phyloP scores from a whole-genome alignment of 2,329 filamentous ascomycete species.

The Cadophora sp. region DNA sequence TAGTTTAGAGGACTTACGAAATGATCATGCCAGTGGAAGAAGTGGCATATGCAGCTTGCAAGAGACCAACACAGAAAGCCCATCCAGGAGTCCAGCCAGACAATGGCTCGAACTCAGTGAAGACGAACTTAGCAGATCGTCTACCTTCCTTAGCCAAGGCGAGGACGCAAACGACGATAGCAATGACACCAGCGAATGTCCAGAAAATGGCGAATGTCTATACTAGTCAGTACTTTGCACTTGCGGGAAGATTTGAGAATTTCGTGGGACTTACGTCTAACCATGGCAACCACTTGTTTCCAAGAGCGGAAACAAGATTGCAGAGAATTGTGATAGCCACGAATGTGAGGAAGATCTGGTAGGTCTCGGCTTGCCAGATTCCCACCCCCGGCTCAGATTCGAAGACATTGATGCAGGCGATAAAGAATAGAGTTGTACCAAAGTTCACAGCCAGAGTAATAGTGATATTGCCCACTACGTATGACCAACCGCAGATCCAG shows the following conservation, averaged over 20 bases:
- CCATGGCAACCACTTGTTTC: slow-evolving; percentile 59
- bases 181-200: slow-evolving; percentile 75
- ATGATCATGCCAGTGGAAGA: slow-evolving; percentile 83
- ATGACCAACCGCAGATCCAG: slow-evolving; percentile 77
- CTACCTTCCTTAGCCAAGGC: slow-evolving; percentile 70
- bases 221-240: neutral
- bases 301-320: slow-evolving; percentile 58
- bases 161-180: slow-evolving; percentile 67
- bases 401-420: slow-evolving; percentile 63
- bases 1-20: slow-evolving; percentile 59
- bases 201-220: slow-evolving; percentile 76
- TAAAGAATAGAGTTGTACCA: slow-evolving; percentile 49
- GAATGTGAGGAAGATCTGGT: slow-evolving; percentile 57
- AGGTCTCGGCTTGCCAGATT: slow-evolving; percentile 52
- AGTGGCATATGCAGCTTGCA: slow-evolving; percentile 76
- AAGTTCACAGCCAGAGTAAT: slow-evolving; percentile 81
- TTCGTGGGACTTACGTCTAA: slow-evolving; percentile 66
- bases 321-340: slow-evolving; percentile 55
- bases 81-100: slow-evolving; percentile 76
- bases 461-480: slow-evolving; percentile 78
- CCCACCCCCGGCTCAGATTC: slow-evolving; percentile 53
- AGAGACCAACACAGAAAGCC: slow-evolving; percentile 75
- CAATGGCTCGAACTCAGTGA: slow-evolving; percentile 70
- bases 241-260: neutral
- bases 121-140: slow-evolving; percentile 63